Evolutionary conservation across 495 filamentous ascomycete genomes (phyloP), one percentile per base, ranked within the genome.

Genomic region (Evansstolkia leycettana): DNA sequence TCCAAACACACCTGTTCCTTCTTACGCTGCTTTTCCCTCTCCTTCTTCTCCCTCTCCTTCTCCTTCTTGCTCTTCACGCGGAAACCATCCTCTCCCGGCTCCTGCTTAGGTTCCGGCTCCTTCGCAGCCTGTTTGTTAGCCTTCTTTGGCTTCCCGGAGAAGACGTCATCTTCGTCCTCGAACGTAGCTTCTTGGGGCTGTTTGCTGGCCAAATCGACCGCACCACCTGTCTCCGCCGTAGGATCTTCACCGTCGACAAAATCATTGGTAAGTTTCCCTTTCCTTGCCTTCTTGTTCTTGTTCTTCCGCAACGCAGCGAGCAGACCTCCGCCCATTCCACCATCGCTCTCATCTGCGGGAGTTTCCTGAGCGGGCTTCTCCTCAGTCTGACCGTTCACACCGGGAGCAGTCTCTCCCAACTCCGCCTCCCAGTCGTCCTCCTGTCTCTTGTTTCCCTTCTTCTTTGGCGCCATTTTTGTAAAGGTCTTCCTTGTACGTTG

Each of bases 381-480:
- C 32, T 69, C 64, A 25, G 58, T 65, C 28, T 67, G 66, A 27
- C 57, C 55, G 20, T 64, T 59, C 3, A 65, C 59, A 20, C 64
- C 57, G 24, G 71, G 72, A 34, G 75, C 71, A 7, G 72, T 53
- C 61, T 94, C 92, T 43, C 84, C 89, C 10, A 95, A 69, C n/a
- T 94, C 90, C 25, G 82, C 77, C 50, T 99, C 90, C 90, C 92
- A 96, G 65, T 94, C 85, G 52, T 93, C 84, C 50, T 82, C 72
- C 48, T 73, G 79, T 61, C 81, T 84, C 65, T 84, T 93, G 55
- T 78, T 80, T 58, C 77, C 80, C 70, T 93, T 90, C 70, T 92
- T 94, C 65, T 94, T 95, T 27, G 88, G 87, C 45, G 86, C 67
- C 88, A 95, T 93, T 39, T 46, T 38, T 26, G 35, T 11, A 30